Evolutionary conservation across 257 asterid species (phyloP).

Genomic region (Solanum verrucosum): DNA sequence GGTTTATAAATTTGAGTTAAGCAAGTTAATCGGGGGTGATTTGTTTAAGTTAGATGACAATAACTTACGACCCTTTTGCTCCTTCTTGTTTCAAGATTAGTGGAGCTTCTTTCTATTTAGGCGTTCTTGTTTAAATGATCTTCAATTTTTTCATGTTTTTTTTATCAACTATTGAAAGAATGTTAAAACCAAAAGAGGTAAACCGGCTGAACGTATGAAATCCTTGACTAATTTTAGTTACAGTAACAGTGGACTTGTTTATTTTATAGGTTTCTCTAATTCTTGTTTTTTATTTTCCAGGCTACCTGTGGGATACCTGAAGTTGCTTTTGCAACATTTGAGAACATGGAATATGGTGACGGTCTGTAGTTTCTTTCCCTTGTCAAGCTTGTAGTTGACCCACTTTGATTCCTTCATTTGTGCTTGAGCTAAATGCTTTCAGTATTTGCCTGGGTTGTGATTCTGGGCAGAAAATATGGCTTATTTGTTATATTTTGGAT

Average conservation of each 20-base stretch:
- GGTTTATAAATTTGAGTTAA: not conserved
- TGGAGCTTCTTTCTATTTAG: not conserved
- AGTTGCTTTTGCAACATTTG: slow-evolving; percentile 81
- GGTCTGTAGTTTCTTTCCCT: slow-evolving; percentile 37
- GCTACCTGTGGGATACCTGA: slow-evolving; percentile 99
- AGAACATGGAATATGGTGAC: slow-evolving; percentile 98
- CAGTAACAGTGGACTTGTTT: not conserved
- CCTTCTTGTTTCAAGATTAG: not conserved
- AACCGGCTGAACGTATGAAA: not conserved
- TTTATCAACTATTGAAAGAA: not conserved
- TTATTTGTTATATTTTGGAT: not conserved
- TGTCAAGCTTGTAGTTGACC: not conserved
- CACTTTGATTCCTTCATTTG: not conserved
- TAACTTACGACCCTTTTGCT: not conserved
- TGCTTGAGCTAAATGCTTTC: not conserved
- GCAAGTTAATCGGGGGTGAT: not conserved
- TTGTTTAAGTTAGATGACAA: not conserved
- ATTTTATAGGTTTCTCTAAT: not conserved
- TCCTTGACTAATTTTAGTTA: not conserved
- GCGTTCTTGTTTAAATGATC: not conserved
- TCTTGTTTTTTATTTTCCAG: slow-evolving; percentile 27
- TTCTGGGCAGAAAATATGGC: not conserved
- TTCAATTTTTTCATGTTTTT: not conserved
- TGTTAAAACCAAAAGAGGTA: not conserved
- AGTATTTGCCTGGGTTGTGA: not conserved